Conservation (phyloP, 2,329 filamentous ascomycete species). For the Ophiostoma novo-ulmi region DNA sequence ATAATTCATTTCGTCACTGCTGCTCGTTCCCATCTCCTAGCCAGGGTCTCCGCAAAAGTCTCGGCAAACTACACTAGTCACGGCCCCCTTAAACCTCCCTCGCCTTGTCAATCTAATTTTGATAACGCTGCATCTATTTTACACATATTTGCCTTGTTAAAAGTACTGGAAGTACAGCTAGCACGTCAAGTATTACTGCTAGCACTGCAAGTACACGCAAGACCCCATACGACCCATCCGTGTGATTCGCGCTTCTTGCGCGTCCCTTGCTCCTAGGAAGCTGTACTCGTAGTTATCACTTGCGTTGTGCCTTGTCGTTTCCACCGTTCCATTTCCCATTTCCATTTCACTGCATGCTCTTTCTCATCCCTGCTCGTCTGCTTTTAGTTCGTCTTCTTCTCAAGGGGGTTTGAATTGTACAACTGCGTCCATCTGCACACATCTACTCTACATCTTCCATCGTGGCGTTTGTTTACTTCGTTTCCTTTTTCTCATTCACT, state of each 20-base stretch:
- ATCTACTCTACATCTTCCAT: not conserved
- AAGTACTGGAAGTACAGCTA: not conserved
- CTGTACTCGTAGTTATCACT: not conserved
- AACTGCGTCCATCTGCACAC: not conserved
- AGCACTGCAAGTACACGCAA: not conserved
- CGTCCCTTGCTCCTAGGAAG: conserved; percentile 18
- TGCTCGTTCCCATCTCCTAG: conserved; percentile 12
- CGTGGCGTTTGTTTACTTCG: not conserved
- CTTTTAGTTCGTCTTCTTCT: not conserved
- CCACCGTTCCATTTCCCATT: not conserved
- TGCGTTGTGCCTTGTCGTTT: not conserved
- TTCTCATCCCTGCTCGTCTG: conserved; percentile 3
- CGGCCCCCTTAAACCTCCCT: conserved; percentile 17
- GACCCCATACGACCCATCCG: not conserved
- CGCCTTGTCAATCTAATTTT: conserved; percentile 23
- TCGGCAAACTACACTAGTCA: conserved; percentile 18
- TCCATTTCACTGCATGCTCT: not conserved
- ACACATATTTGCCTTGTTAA: conserved; percentile 12
- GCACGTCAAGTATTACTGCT: not conserved
- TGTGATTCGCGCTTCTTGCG: conserved; percentile 28
- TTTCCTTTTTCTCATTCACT: not conserved
- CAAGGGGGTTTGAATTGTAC: not conserved
- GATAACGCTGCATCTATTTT: conserved; percentile 17
- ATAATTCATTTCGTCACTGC: conserved; percentile 12
- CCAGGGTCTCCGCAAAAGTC: conserved; percentile 17